These are phyloP conservation scores for Botrytis fabae DNA, from an alignment of 2,329 filamentous ascomycete species.

Conservation along the genomic window DNA sequence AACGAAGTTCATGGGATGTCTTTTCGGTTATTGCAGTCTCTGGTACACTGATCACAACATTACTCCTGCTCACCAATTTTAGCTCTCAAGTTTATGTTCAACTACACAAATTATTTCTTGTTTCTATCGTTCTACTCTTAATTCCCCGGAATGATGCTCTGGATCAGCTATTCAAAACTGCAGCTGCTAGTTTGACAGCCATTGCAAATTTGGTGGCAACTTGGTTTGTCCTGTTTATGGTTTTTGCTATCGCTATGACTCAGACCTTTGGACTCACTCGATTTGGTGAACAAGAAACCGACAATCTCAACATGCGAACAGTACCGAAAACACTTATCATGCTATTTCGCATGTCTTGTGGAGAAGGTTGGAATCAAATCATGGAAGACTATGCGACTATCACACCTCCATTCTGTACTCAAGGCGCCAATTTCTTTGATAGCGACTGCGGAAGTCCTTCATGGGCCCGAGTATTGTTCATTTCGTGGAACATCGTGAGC, in stretches of 20 bases:
- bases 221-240: conserved; percentile 95
- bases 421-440: conserved; percentile 69
- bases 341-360: conserved; percentile 88
- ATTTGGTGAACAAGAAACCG: conserved; percentile 70
- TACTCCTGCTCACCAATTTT: conserved; percentile 67
- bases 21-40: conserved; percentile 79
- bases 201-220: conserved; percentile 93
- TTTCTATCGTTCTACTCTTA: conserved; percentile 82
- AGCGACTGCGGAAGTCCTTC: conserved; percentile 90
- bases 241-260: conserved; percentile 94
- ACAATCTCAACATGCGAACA: conserved; percentile 87
- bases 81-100: conserved; percentile 65
- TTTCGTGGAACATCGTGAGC: conserved; percentile 98
- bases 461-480: conserved; percentile 89
- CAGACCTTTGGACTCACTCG: conserved; percentile 94
- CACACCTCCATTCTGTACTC: conserved; percentile 76
- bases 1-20: conserved; percentile 92
- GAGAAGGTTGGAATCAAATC: conserved; percentile 93
- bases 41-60: conserved; percentile 79
- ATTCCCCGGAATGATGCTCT: conserved; percentile 96
- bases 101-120: conserved; percentile 91
- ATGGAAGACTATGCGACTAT: conserved; percentile 95
- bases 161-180: conserved; percentile 98
- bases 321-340: conserved; percentile 93
- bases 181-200: conserved; percentile 84